Conservation (phyloP, 2,329 filamentous ascomycete genomes). For the Venturia asperata region DNA sequence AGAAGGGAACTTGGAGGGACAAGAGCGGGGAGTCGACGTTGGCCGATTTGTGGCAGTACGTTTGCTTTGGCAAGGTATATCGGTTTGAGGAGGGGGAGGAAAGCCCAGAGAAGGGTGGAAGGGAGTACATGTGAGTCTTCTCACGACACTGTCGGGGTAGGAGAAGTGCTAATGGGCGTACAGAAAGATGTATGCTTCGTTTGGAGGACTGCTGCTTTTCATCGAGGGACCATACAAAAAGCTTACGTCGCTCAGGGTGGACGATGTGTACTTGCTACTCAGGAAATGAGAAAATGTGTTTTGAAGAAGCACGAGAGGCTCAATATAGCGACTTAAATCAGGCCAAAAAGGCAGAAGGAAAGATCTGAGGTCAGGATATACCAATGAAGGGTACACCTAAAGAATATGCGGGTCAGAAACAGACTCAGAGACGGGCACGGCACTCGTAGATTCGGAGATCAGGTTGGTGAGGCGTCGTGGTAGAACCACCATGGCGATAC, state of each 20-base stretch:
- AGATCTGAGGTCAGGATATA: not conserved
- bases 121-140: conserved; percentile 53
- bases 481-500: not conserved
- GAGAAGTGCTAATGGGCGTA: conserved; percentile 21
- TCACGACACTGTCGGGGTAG: too few species aligned
- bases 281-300: conserved; percentile 61
- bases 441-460: not conserved
- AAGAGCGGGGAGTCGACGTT: conserved; percentile 48
- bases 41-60: conserved; percentile 79
- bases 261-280: conserved; percentile 85
- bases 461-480: not conserved
- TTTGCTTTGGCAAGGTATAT: conserved; percentile 83
- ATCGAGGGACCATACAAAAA: conserved; percentile 95
- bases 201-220: conserved; percentile 83
- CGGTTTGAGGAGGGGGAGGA: conserved; percentile 78
- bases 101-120: conserved; percentile 73
- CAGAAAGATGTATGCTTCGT: conserved; percentile 91
- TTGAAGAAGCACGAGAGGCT: not conserved
- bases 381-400: not conserved
- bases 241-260: conserved; percentile 81
- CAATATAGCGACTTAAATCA: not conserved
- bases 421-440: not conserved
- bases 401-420: not conserved
- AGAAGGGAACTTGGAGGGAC: conserved; percentile 63
- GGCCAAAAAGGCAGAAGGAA: not conserved